Evolutionary conservation across 2,329 filamentous ascomycete species (phyloP).

Genomic region (Aspergillus tanneri): DNA sequence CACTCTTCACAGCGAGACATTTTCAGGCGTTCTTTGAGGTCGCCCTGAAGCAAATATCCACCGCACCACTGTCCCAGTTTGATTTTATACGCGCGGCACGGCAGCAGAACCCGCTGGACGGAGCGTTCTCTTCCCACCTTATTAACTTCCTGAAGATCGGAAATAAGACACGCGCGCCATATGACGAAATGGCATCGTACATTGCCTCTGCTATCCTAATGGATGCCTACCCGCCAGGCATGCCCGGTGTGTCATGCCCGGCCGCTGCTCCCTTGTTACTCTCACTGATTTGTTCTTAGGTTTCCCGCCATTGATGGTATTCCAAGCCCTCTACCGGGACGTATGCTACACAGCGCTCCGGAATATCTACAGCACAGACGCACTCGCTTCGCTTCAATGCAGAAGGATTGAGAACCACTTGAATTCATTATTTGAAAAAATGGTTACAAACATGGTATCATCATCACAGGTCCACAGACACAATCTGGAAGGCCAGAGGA

Average conservation of each 20-base stretch:
- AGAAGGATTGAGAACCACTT: constrained; percentile 6
- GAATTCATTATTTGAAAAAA: neutral
- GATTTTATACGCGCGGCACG: constrained; percentile 9
- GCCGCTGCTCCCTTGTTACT: neutral
- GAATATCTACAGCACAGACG: constrained; percentile 5
- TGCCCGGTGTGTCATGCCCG: neutral
- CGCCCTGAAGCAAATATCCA: constrained; percentile 1
- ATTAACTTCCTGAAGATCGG: constrained; percentile 7
- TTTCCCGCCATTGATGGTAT: neutral
- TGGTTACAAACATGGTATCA: neutral
- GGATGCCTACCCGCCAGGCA: constrained; percentile 10
- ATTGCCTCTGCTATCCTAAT: constrained; percentile 14
- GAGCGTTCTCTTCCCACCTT: constrained; percentile 6
- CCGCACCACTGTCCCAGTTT: neutral
- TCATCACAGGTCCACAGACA: constrained; percentile 2
- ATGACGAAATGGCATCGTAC: constrained; percentile 10
- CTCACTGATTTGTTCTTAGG: neutral
- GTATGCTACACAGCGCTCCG: neutral
- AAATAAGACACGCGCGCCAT: constrained; percentile 5
- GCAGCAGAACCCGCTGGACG: constrained; percentile 8
- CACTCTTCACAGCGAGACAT: constrained; percentile 8
- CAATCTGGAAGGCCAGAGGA: constrained; percentile 4
- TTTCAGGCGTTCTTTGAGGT: constrained; percentile 8
- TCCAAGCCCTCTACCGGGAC: neutral
- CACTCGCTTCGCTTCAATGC: neutral